Conservation (phyloP, 495 filamentous ascomycete species). For the Penicillium turbatum region DNA sequence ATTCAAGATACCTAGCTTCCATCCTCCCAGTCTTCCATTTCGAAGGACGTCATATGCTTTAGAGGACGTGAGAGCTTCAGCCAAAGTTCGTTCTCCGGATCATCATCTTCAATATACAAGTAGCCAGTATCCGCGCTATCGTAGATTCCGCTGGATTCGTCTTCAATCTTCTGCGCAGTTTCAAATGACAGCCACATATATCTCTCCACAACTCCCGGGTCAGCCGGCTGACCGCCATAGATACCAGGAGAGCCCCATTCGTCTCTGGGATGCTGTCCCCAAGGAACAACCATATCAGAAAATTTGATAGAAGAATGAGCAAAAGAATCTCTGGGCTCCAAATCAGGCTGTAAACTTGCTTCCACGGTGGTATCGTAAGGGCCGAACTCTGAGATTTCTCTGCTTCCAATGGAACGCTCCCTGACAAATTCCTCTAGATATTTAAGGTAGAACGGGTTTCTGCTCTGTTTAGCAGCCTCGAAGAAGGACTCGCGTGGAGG, state of each 20-base stretch:
- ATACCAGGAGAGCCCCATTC: constrained; percentile 6
- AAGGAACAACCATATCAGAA: constrained; percentile 6
- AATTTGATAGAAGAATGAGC: constrained; percentile 6
- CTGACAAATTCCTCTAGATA: constrained; percentile 15
- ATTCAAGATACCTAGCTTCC: too few species aligned
- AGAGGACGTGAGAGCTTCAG: constrained; percentile 8
- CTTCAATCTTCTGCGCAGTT: constrained; percentile 16
- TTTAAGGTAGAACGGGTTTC: constrained; percentile 17
- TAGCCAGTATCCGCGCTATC: constrained; percentile 11
- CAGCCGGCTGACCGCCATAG: constrained; percentile 11
- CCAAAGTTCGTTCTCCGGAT: constrained; percentile 9
- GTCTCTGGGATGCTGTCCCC: constrained; percentile 8
- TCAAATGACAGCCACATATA: constrained; percentile 19
- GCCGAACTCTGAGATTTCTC: constrained; percentile 9
- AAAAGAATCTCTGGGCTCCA: constrained; percentile 14
- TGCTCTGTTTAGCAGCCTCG: constrained; percentile 15
- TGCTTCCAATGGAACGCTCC: constrained; percentile 9
- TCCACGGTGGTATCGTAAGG: constrained; percentile 7
- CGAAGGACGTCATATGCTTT: constrained; percentile 8
- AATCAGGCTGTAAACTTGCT: constrained; percentile 16
- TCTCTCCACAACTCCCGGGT: constrained; percentile 14
- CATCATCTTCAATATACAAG: constrained; percentile 11
- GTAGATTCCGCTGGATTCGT: constrained; percentile 6
- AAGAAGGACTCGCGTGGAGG: constrained; percentile 11
- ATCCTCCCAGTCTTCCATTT: too few species aligned